Conservation (phyloP, 225 moss, liverwort and hornwort genomes). For the Pseudoscleropodium purum region DNA sequence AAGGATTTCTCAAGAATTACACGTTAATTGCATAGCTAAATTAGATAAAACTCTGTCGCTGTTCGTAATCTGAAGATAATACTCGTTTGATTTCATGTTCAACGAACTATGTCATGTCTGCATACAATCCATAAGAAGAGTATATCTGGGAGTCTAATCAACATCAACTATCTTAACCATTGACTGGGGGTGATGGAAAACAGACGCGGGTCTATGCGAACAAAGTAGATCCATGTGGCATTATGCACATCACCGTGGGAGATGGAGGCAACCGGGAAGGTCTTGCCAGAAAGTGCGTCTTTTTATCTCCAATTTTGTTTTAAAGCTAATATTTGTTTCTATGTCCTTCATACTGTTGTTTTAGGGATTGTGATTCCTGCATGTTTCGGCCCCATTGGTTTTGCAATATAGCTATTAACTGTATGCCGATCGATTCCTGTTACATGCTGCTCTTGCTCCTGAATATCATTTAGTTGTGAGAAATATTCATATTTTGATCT, state of each 20-base stretch:
- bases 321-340: neutral
- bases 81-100: neutral
- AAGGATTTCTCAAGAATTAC: neutral
- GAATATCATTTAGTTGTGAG: neutral
- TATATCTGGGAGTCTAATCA: neutral
- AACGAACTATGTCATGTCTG: neutral
- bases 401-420: neutral
- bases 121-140: neutral
- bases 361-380: neutral
- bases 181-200: neutral
- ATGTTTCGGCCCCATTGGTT: neutral
- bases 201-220: slow-evolving; percentile 28
- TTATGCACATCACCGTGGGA: slow-evolving; percentile 61
- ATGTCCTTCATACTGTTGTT: neutral
- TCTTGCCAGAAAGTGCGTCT: slow-evolving; percentile 40
- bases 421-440: neutral
- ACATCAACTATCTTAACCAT: neutral
- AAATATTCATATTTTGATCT: neutral
- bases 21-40: neutral
- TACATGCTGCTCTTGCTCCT: neutral
- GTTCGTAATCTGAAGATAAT: neutral
- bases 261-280: slow-evolving; percentile 77
- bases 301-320: neutral
- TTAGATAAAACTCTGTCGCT: neutral
- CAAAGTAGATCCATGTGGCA: slow-evolving; percentile 44